Base-by-base conservation (phyloP, 495 filamentous ascomycete species). In the Aspergillus taichungensis region DNA sequence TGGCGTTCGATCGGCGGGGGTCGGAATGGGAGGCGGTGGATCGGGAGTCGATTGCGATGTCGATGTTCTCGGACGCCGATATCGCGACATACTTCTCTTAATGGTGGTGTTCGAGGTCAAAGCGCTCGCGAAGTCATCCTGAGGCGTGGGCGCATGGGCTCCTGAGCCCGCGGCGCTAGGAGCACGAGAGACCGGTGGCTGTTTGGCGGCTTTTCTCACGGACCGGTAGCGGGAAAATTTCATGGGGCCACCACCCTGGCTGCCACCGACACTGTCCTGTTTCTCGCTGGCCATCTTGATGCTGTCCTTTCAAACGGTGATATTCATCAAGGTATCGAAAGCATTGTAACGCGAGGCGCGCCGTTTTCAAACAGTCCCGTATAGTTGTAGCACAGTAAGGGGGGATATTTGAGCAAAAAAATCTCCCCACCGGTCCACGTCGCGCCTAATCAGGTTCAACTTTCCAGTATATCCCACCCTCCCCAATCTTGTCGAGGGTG, bases 51-150 rank as follows among this genome's bases (percentile, higher is more conserved):
- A 52, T 39, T 50, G 51, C 53, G 47, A 50, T 45, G 54, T 48
- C 34, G 39, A 53, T 7, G 59, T 55, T 31, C 63, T 61, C 44
- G 63, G 63, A 37, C 74, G 72, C 13, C 76, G 69, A 51, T 82
- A 82, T 38, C 78, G 71, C 53, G 76, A 78, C 71, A 77, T 78
- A 56, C 75, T 79, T 40, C 72, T 71, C 46, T 69, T 62, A 47
- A 78, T 68, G 29, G 66, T 64, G 31, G 65, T 54, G 11, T 27
- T 37, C 8, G 45, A 31, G n/a, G 12, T 34, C 11, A 28, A 42
- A 5, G 32, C 27, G 27, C 33, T 34, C 13, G 35, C 30, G 5
- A 40, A n/a, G 29, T 8, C 13, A 28, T 47, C 36, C 10, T 34
- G 42, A 14, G 37, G 36, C 36, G 30, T 31, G 34, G 43, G 27